Evolutionary conservation across 768 basidiomycete species (phyloP), one percentile per base, ranked within the genome.

Genomic region (Cantharellus anzutake): DNA sequence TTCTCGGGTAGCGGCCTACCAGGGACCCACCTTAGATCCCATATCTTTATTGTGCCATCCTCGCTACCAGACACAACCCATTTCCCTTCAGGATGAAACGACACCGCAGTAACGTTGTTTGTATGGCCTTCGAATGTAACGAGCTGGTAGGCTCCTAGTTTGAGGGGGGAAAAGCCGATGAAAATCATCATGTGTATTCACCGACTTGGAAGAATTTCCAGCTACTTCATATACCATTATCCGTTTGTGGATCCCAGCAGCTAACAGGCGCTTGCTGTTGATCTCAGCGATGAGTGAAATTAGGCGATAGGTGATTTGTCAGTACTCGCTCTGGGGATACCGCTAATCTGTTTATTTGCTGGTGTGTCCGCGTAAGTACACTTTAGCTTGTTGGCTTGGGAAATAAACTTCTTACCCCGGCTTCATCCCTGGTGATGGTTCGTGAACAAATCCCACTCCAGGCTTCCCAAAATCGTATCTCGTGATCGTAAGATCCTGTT

Each of bases 401-500:
- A 55, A 55, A 55, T 11, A 55, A 11, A 37, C 7, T 63, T 66
- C 81, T 78, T 72, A 90, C 85, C 60, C 86, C 86, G 66, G 85
- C 80, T 74, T 89, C 86, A 59, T 84, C 84, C 63, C 87, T 80
- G 58, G 91, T 77, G 66, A 98, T 94, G 38, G 94, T 98, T 42
- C 92, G 77, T 51, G 90, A 94, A 71, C 96, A 98, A 53, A 98
- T 97, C 4, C 96, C 96, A 69, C 88, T 92, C 93, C 96, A 98
- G n/a, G 96, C 96, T 71, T 99, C 96, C 96, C 96, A 99, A 69
- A 98, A 98, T 41, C 96, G 80, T 61, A 98, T 96, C 70, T 97
- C 94, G 68, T 97, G 93, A 71, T 99, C 96, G 71, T 99, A 98
- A 34, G 92, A 96, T 51, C 93, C 94, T 29, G 94, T 98, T 44